Base-by-base conservation (phyloP, 179 eudicot species). In the Beta macrorhiza region DNA sequence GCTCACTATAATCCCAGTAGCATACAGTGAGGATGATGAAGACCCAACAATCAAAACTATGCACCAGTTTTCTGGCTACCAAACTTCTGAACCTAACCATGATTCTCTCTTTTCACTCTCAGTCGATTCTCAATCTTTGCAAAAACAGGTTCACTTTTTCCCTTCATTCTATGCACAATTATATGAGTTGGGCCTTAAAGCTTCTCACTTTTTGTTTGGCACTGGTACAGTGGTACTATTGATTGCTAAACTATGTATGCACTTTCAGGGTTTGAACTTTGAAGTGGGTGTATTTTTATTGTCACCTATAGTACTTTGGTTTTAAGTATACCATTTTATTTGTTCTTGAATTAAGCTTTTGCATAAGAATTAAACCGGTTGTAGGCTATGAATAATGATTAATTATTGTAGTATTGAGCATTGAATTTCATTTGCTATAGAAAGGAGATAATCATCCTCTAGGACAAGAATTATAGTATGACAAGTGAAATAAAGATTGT, bases 1-100 rank as follows among this genome's bases (percentile, higher is more conserved):
- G 19, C 51, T 63, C 83, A 11, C 67, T 64, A 57, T 4, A 57
- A 72, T 81, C 72, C 76, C 45, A 69, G 82, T 86, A 14, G 64
- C 82, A 81, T 37, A 37, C 42, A 37, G 42, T 37, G 42, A 37
- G 3, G 87, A 37, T 67, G 76, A 87, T 76, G 86, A 88, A 55
- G 98, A 94, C 86, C 86, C 89, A 76, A 84, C 87, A 20, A 81
- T 74, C 83, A 90, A 85, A 84, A 95, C 89, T 62, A 95, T 93
- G 98, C 91, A 93, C 79, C 89, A 87, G 53, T 95, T 95, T 71
- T 93, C 98, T 59, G 98, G 98, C 25, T 92, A 88, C 84, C 90
- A 87, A 58, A 62, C 88, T 90, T 85, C 85, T 71, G 90, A 92
- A 71, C 86, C 90, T 70, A 45, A 82, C 19, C 79, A 72, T 12